Evolutionary conservation across 306 rosid species (phyloP), one percentile per base, ranked within the genome.

Genomic region (Prunus mume): DNA sequence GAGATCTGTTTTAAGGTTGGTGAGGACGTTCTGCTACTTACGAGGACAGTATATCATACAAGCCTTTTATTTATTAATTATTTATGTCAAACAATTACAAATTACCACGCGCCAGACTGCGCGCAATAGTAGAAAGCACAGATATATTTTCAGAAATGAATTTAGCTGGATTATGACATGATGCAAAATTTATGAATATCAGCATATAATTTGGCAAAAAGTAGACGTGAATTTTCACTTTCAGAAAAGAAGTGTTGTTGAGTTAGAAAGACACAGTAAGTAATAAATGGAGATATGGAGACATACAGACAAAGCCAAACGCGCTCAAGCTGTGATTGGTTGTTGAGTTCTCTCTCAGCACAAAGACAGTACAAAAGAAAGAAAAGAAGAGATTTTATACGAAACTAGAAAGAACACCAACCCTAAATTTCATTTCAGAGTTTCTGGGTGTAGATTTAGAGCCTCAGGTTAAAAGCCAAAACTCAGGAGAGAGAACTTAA

Each of bases 391-490:
- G 63, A 73, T 50, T 47, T 83, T 76, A 70, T 81, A 86, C 79
- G 89, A 86, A 87, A 87, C 81, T 73, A 32, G 94, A 86, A 90
- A 81, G 71, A 86, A 76, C 81, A 69, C 84, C 84, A 91, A 80
- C 90, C 94, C 94, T 84, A 84, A 72, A 67, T 82, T 80, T 15
- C 72, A 55, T 78, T 69, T 58, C 82, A 79, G 17, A 57, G 58
- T 81, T 82, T 81, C 77, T 77, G 75, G 81, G 88, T 78, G 80
- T 68, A 82, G 81, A 73, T 78, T 75, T 73, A 47, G 79, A 84
- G 79, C 76, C 78, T 70, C 32, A 81, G 84, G 86, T 80, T 85
- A 76, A 82, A 85, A 60, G 34, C 18, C 38, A 20, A 20, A 2
- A 25, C 65, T 27, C 46, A 60, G 67, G 62, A 67, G 58, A 77